Evolutionary conservation across 2,329 filamentous ascomycete species (phyloP).

Genomic region (Hansfordia pulvinata): DNA sequence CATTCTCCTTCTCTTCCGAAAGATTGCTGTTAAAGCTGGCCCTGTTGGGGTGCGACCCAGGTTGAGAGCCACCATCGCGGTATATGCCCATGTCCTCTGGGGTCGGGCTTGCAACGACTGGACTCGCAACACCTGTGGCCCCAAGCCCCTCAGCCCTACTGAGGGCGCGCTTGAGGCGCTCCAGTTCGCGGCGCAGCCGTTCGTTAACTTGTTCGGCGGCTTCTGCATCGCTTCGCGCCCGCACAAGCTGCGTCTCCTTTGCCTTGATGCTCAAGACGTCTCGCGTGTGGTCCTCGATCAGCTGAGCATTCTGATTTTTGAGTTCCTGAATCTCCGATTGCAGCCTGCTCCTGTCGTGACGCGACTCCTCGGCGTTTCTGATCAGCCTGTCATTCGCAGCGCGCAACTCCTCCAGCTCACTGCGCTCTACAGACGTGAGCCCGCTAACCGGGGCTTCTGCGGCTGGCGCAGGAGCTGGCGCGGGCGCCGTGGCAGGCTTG

Average conservation of each 20-base stretch:
- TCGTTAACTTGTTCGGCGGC: conserved; percentile 78
- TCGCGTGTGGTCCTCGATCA: conserved; percentile 94
- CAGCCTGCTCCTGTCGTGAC: conserved; percentile 69
- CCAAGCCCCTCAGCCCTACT: conserved; percentile 42
- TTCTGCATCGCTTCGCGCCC: conserved; percentile 81
- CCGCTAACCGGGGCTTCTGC: conserved; percentile 42
- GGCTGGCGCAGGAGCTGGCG: conserved; percentile 32
- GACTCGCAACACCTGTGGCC: conserved; percentile 22
- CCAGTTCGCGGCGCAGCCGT: conserved; percentile 74
- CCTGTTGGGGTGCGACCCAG: conserved; percentile 28
- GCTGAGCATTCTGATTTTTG: conserved; percentile 89
- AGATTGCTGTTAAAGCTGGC: conserved; percentile 51
- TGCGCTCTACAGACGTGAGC: conserved; percentile 66
- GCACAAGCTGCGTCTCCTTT: conserved; percentile 92
- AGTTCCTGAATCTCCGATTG: conserved; percentile 83
- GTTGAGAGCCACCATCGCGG: conserved; percentile 31
- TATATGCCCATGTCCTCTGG: conserved; percentile 48
- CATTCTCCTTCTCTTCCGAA: conserved; percentile 70
- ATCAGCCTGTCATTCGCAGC: conserved; percentile 67
- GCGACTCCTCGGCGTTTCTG: conserved; percentile 65
- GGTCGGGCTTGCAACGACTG: conserved; percentile 33
- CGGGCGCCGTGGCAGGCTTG: conserved; percentile 47
- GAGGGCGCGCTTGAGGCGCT: conserved; percentile 81
- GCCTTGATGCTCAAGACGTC: conserved; percentile 95
- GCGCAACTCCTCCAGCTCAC: conserved; percentile 84